Evolutionary conservation across 2,329 filamentous ascomycete genomes (phyloP).

Genomic region (Phaeosphaeriaceae sp.): DNA sequence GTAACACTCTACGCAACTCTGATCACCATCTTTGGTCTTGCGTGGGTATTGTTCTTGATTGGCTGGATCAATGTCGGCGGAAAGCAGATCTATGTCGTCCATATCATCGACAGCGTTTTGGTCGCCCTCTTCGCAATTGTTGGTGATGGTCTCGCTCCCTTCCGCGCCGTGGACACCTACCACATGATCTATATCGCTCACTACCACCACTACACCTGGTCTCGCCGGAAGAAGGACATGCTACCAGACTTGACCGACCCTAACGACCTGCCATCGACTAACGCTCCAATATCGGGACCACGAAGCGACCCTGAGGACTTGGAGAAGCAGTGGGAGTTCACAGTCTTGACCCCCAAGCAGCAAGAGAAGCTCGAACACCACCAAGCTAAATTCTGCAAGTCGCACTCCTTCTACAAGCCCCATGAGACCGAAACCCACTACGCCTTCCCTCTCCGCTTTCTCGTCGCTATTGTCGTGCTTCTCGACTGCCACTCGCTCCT

Average conservation of each 20-base stretch:
- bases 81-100: conserved; percentile 67
- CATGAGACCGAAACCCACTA: conserved; percentile 84
- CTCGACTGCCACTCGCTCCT: conserved; percentile 81
- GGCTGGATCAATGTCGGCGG: conserved; percentile 85
- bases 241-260: conserved; percentile 70
- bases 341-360: conserved; percentile 70
- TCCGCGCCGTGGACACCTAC: conserved; percentile 82
- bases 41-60: conserved; percentile 91
- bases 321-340: conserved; percentile 56
- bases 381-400: conserved; percentile 79
- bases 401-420: conserved; percentile 88
- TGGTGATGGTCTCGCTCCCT: conserved; percentile 70
- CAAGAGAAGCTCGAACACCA: conserved; percentile 76
- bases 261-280: conserved; percentile 67
- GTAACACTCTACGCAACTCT: conserved; percentile 83
- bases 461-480: conserved; percentile 79
- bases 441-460: conserved; percentile 76
- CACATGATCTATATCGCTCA: conserved; percentile 84
- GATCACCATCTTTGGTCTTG: conserved; percentile 83
- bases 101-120: conserved; percentile 64
- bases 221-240: conserved; percentile 65
- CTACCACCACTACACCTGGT: conserved; percentile 73
- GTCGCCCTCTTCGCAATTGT: conserved; percentile 69
- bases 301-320: conserved; percentile 44
- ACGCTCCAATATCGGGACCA: conserved; percentile 53